A percentile compares a stretch with the other conserved stretches of the same genome.
Conservation (phyloP, 108 stramenopile species). For the Pseudonitzschia multiseries region DNA sequence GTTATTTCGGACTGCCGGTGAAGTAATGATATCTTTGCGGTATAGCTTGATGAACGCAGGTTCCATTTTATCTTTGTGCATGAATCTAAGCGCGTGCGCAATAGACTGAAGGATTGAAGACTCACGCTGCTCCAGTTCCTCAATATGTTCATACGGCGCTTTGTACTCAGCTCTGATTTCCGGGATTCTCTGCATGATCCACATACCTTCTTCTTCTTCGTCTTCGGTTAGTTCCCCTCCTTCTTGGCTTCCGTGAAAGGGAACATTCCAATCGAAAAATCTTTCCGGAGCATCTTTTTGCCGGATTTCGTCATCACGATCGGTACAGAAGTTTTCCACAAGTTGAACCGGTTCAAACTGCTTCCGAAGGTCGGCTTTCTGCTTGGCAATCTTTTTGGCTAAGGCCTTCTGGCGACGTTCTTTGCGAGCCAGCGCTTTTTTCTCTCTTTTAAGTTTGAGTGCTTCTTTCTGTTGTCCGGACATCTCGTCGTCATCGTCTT, state of each 20-base stretch:
- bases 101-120: conserved; percentile 64
- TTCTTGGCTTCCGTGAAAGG: conserved; percentile 42
- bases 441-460: conserved; percentile 71
- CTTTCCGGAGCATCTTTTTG: conserved; percentile 74
- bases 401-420: conserved; percentile 51
- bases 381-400: conserved; percentile 56
- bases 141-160: conserved; percentile 42
- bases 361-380: conserved; percentile 71
- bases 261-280: conserved; percentile 75
- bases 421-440: conserved; percentile 54
- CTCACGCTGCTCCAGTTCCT: conserved; percentile 51
- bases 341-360: conserved; percentile 90
- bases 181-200: conserved; percentile 80
- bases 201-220: conserved; percentile 68
- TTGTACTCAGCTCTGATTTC: conserved; percentile 62
- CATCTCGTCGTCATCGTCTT: conserved; percentile 48
- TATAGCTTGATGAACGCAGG: conserved; percentile 83
- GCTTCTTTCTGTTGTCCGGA: conserved; percentile 72
- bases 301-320: conserved; percentile 84
- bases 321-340: conserved; percentile 91
- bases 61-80: conserved; percentile 78
- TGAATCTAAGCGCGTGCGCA: conserved; percentile 64
- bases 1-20: conserved; percentile 67
- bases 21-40: conserved; percentile 70
- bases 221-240: conserved; percentile 52